phyloP scores from a whole-genome alignment of 2,329 filamentous ascomycete genomes.

The Ceratocystis variospora region DNA sequence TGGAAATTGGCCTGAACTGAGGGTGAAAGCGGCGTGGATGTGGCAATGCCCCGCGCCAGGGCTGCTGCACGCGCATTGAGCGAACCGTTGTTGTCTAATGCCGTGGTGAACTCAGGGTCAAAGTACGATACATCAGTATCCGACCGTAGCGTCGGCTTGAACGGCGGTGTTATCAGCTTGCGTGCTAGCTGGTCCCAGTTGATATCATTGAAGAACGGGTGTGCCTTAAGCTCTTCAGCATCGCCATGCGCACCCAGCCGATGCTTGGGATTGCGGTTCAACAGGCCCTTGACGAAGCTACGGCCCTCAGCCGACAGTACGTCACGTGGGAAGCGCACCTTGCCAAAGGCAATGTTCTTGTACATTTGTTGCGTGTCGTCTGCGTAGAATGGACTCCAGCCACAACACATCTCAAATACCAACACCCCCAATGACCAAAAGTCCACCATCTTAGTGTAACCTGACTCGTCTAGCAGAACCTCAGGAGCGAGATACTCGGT shows the following conservation, averaged over 20 bases:
- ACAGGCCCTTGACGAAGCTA: constrained; percentile 93
- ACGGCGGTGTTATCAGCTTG: constrained; percentile 89
- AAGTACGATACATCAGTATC: constrained; percentile 97
- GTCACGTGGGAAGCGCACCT: constrained; percentile 90
- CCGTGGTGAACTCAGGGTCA: constrained; percentile 95
- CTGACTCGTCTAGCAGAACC: constrained; percentile 86
- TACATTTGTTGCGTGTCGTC: constrained; percentile 99
- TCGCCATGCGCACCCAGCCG: constrained; percentile 81
- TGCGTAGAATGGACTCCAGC: constrained; percentile 97
- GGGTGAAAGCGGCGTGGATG: constrained; percentile 83
- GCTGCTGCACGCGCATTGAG: constrained; percentile 84
- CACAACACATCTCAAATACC: constrained; percentile 99
- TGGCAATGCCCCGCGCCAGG: constrained; percentile 69
- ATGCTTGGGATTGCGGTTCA: constrained; percentile 95
- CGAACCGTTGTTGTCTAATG: constrained; percentile 71
- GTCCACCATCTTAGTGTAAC: constrained; percentile 99
- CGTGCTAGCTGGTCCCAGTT: constrained; percentile 80
- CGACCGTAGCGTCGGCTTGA: constrained; percentile 93
- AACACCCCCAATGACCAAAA: constrained; percentile 97
- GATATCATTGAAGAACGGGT: constrained; percentile 87
- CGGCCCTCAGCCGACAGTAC: constrained; percentile 87
- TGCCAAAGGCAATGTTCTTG: constrained; percentile 99
- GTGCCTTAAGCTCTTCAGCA: constrained; percentile 83
- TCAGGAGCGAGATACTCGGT: constrained; percentile 96
- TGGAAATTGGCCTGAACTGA: constrained; percentile 97